Conservation (phyloP, 2,329 filamentous ascomycete species). For the Furcasterigmium furcatum region DNA sequence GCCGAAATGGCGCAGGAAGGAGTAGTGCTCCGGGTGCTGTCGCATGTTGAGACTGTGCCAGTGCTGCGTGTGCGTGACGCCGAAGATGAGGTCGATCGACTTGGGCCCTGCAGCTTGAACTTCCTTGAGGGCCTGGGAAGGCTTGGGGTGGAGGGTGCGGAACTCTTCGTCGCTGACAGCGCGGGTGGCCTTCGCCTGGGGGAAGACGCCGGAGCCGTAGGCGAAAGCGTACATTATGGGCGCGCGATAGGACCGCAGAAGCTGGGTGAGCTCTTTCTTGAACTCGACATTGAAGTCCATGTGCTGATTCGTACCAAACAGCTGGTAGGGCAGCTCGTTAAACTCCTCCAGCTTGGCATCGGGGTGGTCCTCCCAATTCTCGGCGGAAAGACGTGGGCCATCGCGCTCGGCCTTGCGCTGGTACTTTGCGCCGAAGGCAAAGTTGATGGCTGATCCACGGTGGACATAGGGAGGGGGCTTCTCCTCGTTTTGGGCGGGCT, state of each 20-base stretch:
- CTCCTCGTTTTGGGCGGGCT: neutral
- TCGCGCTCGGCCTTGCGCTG: conserved; percentile 5
- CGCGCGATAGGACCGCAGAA: conserved; percentile 87
- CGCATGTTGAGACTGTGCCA: conserved; percentile 93
- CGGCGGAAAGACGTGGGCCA: conserved; percentile 7
- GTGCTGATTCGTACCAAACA: conserved; percentile 92
- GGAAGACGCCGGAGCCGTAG: conserved; percentile 95
- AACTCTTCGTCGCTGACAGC: conserved; percentile 54
- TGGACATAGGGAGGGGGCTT: conserved; percentile 7
- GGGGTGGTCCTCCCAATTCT: conserved; percentile 40
- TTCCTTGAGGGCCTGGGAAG: conserved; percentile 75
- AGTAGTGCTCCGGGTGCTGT: conserved; percentile 92
- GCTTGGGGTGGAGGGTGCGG: conserved; percentile 72
- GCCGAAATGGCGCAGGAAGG: conserved; percentile 75
- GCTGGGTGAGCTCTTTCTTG: conserved; percentile 82
- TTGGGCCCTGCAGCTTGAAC: conserved; percentile 86
- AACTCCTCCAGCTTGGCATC: conserved; percentile 40
- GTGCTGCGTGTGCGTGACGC: conserved; percentile 89
- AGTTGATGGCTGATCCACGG: conserved; percentile 12
- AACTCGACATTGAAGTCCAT: conserved; percentile 95
- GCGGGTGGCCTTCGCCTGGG: conserved; percentile 58
- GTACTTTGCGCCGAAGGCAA: conserved; percentile 6
- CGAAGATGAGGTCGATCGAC: conserved; percentile 99
- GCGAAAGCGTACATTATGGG: conserved; percentile 96
- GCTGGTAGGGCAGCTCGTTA: conserved; percentile 39